Base-by-base conservation (phyloP, 805 yeast genomes). In the Sungouiozyma ichnusensis region DNA sequence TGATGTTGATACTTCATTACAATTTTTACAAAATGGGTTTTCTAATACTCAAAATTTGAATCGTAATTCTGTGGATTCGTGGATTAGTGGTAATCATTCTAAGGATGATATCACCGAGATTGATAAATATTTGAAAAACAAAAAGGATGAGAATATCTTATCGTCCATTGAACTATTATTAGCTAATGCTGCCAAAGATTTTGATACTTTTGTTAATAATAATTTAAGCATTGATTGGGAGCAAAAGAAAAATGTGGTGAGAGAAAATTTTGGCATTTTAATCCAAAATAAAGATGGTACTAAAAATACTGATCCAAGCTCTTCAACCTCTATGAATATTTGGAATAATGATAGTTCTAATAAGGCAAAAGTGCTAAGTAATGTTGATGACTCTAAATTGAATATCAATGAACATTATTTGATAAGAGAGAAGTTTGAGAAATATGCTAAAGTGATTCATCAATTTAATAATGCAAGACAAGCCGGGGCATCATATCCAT, bases 181-280 rank as follows among this genome's bases (percentile, higher is more conserved):
- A 45, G 64, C 73, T 2, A 63, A 77, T 16, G 87, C 95, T 4
- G 80, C 94, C 3, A 72, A 72, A 43, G 96, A 87, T 55, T 92
- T 90, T 62, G 96, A 88, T 58, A 64, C 62, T 36, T 84, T 78
- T 57, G 78, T 90, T 45, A 78, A 72, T 51, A 76, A 78, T 47
- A 84, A 81, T 52, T 70, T 92, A 19, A 67, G 81, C 3, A 69
- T 83, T 38, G 95, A 88, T 60, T 92, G 97, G 97, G 77, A 77
- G 44, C 75, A 75, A 38, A 76, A 85, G 48, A 80, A 85, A 53
- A 77, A 77, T 47, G 83, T 80, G 51, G 72, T 90, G 37, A 75
- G 84, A 55, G 80, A 77, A 48, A 74, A 80, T 16, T 75, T 86
- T 49, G 90, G 94, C 1, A 68, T 76, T 16, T 62, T 73, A 14